phyloP scores from a whole-genome alignment of 768 basidiomycete genomes.

The Tephrocybe rancida region DNA sequence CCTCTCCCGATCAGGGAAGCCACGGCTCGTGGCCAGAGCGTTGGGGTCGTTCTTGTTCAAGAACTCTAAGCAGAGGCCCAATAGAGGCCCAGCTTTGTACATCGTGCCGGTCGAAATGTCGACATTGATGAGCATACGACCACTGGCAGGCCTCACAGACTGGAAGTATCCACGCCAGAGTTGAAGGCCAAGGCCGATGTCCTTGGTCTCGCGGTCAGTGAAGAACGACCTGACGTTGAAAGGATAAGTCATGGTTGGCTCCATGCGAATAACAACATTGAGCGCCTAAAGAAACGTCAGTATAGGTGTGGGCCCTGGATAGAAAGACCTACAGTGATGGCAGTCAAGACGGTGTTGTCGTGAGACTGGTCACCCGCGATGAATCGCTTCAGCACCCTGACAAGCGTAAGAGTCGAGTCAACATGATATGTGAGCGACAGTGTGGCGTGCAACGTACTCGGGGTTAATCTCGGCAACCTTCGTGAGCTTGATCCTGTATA shows the following conservation, averaged over 20 bases:
- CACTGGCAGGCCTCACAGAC: constrained; percentile 64
- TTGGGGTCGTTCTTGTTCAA: constrained; percentile 36
- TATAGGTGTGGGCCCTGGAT: background rate
- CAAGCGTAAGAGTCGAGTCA: background rate
- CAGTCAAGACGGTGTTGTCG: constrained; percentile 65
- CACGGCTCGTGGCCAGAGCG: constrained; percentile 39
- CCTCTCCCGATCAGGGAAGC: constrained; percentile 58
- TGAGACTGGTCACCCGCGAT: constrained; percentile 61
- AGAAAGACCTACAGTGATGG: constrained; percentile 52
- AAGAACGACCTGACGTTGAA: constrained; percentile 79
- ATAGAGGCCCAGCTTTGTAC: constrained; percentile 62
- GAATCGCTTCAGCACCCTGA: constrained; percentile 62
- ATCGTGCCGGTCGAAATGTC: constrained; percentile 75
- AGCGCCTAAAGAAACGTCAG: constrained; percentile 44
- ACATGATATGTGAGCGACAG: background rate
- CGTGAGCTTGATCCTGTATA: constrained; percentile 65
- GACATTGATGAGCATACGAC: constrained; percentile 63
- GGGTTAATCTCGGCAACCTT: constrained; percentile 63
- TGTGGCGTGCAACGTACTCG: constrained; percentile 30
- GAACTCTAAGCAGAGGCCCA: constrained; percentile 55
- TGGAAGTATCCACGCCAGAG: constrained; percentile 80
- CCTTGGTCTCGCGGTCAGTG: constrained; percentile 55
- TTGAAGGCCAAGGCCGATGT: constrained; percentile 51
- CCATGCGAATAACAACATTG: constrained; percentile 75
- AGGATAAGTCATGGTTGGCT: constrained; percentile 63